Evolutionary conservation across 345 rosid species (phyloP).

Genomic region (Geranium rotundifolium): DNA sequence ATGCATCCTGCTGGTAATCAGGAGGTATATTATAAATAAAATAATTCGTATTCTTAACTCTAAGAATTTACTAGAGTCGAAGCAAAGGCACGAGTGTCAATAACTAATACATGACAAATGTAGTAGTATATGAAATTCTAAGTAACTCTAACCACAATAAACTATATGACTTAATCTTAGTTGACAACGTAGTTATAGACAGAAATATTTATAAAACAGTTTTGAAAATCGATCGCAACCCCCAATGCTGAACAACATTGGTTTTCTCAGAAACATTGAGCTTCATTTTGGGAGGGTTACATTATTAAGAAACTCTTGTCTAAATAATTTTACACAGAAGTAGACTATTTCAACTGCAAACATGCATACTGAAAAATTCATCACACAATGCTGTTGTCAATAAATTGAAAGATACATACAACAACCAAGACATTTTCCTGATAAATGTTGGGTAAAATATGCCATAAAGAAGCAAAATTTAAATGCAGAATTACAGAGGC

Average conservation of each 20-base stretch:
- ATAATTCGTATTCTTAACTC: too few relatives aligned
- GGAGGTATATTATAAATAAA: neutral
- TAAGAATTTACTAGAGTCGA: too few relatives aligned
- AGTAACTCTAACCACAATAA: too few relatives aligned
- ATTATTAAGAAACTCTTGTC: neutral
- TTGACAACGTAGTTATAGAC: too few relatives aligned
- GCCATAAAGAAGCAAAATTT: neutral
- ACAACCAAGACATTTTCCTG: neutral
- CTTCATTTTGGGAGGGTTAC: too few relatives aligned
- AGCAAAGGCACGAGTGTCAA: neutral
- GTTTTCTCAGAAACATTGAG: too few relatives aligned
- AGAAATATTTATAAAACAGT: too few relatives aligned
- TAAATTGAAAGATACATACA: neutral
- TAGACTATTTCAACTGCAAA: neutral
- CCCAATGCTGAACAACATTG: too few relatives aligned
- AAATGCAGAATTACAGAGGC: neutral
- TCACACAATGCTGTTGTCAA: neutral
- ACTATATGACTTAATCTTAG: too few relatives aligned
- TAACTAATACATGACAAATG: neutral
- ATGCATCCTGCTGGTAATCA: conserved; percentile 31
- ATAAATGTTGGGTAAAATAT: neutral
- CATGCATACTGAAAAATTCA: neutral
- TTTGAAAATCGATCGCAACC: too few relatives aligned
- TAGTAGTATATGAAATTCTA: too few relatives aligned
- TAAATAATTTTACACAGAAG: neutral